Base-by-base conservation (phyloP, 139 green algal genomes). In the Tetraselmis chui region DNA sequence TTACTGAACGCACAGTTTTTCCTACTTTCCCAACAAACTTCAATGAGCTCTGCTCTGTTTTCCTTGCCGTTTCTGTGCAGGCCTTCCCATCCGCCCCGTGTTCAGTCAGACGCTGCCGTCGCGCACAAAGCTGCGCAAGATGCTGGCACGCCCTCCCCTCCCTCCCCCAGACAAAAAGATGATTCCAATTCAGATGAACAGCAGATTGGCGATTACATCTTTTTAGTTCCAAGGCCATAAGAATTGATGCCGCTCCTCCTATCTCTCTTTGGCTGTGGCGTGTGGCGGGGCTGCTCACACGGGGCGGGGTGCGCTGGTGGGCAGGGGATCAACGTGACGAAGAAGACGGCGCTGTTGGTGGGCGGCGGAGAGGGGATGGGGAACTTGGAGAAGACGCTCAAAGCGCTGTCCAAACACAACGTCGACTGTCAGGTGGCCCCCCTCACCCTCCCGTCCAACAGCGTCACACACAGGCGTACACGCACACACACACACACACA, bases 341-440 rank as follows among this genome's bases (percentile, higher is more conserved):
- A 86, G 59, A 93, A 93, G 1, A 89, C 90, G 28, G 88, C 95
- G 30, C 83, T 97, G 81, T 84, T 97, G 80, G 91, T 97, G 67
- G 94, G 96, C 23, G 96, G 96, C 11, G 96, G 96, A 0, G 96
- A 99, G 90, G 96, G 96, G 79, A 99, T 99, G 96, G 96, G 96
- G 5, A 88, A 90, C 1, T 89, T 99, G 76, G 92, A 98, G 87
- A 86, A 92, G 59, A 99, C 93, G 28, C 91, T 97, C 27, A 80
- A 86, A 11, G 90, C 95, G 23, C 85, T 99, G 77, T 93, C 88
- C 29, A 28, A 82, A 32, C 80, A 95, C 82, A 89, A 87, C 23
- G 32, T 75, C 31, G 80, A 83, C 30, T 82, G 67, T 30, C 90
- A 92, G 90, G 45, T 67, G 45, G 11, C 11, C 18, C 75, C 5